Conservation (phyloP, 352 stramenopile species). For the Phytophthora agathidicida region DNA sequence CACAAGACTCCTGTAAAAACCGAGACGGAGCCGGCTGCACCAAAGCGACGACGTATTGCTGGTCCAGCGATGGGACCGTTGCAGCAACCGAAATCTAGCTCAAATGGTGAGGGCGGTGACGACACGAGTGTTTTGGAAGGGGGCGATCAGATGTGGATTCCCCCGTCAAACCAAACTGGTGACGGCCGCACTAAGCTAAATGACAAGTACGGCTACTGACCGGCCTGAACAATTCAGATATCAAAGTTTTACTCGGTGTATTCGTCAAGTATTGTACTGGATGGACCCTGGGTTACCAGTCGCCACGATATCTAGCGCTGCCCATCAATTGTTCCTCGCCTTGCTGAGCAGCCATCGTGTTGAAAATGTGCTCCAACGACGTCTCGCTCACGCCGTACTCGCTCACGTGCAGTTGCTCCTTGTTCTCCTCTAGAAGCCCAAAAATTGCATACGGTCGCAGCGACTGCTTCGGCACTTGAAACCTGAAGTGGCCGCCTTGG, state of each 20-base stretch:
- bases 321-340: conserved; percentile 52
- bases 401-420: conserved; percentile 60
- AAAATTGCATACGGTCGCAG: conserved; percentile 74
- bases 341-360: conserved; percentile 88
- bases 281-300: conserved; percentile 29
- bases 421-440: conserved; percentile 71
- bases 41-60: conserved; percentile 48
- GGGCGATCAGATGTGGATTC: conserved; percentile 81
- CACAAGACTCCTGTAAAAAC: background rate
- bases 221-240: background rate
- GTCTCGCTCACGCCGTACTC: conserved; percentile 92
- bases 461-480: conserved; percentile 70
- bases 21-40: background rate
- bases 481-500: conserved; percentile 70
- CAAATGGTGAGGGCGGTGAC: background rate
- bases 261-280: conserved; percentile 26
- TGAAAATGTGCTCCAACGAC: conserved; percentile 94
- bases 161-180: conserved; percentile 79
- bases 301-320: conserved; percentile 34
- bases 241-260: conserved; percentile 5
- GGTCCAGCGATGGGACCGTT: conserved; percentile 40
- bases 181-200: conserved; percentile 86
- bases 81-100: background rate
- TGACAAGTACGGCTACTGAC: conserved; percentile 88
- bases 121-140: conserved; percentile 60